Evolutionary conservation across 2,329 filamentous ascomycete species (phyloP).

Genomic region (Paramyrothecium sp.): DNA sequence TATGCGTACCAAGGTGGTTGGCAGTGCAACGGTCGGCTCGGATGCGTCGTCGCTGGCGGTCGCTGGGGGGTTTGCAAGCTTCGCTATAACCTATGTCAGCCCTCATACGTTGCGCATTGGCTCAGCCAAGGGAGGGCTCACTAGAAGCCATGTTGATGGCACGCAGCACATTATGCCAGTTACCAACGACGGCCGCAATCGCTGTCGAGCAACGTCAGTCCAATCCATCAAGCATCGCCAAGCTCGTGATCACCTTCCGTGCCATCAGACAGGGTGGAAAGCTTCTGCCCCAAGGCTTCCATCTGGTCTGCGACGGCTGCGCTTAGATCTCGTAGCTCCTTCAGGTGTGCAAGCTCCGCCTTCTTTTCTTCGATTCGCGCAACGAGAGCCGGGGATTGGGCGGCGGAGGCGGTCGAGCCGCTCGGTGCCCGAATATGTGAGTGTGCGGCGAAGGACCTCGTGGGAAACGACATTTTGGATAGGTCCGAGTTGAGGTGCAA

Average conservation of each 20-base stretch:
- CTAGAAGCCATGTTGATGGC: constrained; percentile 85
- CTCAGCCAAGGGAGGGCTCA: constrained; percentile 39
- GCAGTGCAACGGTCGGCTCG: constrained; percentile 53
- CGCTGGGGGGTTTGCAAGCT: constrained; percentile 62
- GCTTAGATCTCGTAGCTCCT: constrained; percentile 75
- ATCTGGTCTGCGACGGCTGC: constrained; percentile 78
- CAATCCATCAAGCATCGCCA: neutral
- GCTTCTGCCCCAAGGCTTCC: constrained; percentile 76
- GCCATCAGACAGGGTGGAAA: constrained; percentile 74
- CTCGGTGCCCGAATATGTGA: constrained; percentile 67
- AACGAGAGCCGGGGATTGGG: constrained; percentile 68
- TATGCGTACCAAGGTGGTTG: constrained; percentile 81
- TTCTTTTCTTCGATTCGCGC: constrained; percentile 84
- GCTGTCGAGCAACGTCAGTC: constrained; percentile 46
- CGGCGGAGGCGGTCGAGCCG: constrained; percentile 43
- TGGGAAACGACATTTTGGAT: constrained; percentile 53
- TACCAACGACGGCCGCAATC: constrained; percentile 79
- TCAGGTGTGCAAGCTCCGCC: constrained; percentile 75
- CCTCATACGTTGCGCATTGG: neutral
- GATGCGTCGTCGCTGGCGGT: constrained; percentile 33
- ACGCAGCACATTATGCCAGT: constrained; percentile 84
- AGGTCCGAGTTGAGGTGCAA: constrained; percentile 10
- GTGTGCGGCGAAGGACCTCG: constrained; percentile 61
- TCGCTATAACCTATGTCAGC: constrained; percentile 49
- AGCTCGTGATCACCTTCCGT: constrained; percentile 63